These are phyloP conservation scores for Luzula sylvatica DNA, from an alignment of 176 grass and related monocot genomes.

Conservation along the genomic window DNA sequence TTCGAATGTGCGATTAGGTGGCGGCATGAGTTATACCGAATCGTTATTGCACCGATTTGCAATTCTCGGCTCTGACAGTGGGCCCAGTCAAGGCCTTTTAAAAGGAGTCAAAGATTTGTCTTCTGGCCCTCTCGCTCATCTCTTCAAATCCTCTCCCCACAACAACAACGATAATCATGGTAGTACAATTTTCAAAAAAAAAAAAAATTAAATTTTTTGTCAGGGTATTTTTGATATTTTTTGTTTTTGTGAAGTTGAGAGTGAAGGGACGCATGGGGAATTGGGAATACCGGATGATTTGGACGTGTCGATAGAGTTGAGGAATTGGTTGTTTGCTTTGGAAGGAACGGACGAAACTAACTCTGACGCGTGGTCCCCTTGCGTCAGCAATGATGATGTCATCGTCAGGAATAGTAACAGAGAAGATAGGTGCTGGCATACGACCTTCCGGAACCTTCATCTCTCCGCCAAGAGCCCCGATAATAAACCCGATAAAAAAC, in stretches of 20 bases:
- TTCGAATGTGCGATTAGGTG: conserved; percentile 81
- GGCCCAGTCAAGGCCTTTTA: conserved; percentile 80
- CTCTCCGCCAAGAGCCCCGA: conserved; percentile 68
- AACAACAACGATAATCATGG: not conserved
- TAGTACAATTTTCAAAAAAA: too few relatives aligned
- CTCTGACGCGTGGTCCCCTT: conserved; percentile 33
- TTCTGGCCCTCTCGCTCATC: conserved; percentile 82
- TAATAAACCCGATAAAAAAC: conserved; percentile 17
- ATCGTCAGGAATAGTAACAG: too few relatives aligned
- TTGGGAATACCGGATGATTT: conserved; percentile 88
- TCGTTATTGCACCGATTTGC: conserved; percentile 81
- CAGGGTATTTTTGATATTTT: conserved; percentile 10
- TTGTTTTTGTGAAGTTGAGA: conserved; percentile 32
- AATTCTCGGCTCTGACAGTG: conserved; percentile 86
- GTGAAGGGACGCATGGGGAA: conserved; percentile 48
- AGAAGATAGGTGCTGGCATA: conserved; percentile 99
- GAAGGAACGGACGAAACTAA: conserved; percentile 65
- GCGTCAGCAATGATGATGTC: conserved; percentile 24
- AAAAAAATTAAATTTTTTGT: too few relatives aligned
- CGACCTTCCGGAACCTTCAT: conserved; percentile 73
- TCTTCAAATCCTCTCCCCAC: conserved; percentile 70
- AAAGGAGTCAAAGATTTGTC: conserved; percentile 91
- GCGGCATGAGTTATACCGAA: conserved; percentile 88
- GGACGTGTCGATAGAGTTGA: conserved; percentile 74
- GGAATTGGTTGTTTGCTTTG: conserved; percentile 94